phyloP scores from a whole-genome alignment of 345 rosid species.

The Capsella bursapastoris region DNA sequence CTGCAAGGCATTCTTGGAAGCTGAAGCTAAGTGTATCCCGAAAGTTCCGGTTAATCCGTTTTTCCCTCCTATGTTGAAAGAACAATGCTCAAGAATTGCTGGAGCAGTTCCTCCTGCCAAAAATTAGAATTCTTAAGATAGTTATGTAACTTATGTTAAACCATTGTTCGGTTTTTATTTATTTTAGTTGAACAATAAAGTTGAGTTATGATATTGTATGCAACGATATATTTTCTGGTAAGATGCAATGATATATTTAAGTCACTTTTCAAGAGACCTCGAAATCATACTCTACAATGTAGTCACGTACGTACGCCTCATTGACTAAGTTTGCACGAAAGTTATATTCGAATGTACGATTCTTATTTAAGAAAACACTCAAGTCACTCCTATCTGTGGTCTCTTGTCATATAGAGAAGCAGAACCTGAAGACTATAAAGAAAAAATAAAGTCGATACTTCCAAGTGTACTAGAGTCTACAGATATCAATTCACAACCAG shows the following conservation, averaged over 20 bases:
- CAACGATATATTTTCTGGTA: too few species aligned
- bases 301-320: too few species aligned
- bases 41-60: not conserved
- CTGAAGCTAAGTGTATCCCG: not conserved
- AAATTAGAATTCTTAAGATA: not conserved
- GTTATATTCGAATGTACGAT: too few species aligned
- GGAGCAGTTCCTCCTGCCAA: not conserved
- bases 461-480: slow-evolving; percentile 4
- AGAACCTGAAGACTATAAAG: not conserved
- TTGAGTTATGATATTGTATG: too few species aligned
- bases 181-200: too few species aligned
- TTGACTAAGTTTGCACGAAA: too few species aligned
- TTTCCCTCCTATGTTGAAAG: not conserved
- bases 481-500: not conserved
- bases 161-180: too few species aligned
- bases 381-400: not conserved
- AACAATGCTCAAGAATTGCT: slow-evolving; percentile 5
- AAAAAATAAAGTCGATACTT: not conserved
- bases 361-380: too few species aligned
- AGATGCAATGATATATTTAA: too few species aligned
- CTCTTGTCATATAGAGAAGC: not conserved
- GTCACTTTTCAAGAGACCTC: too few species aligned
- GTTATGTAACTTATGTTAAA: too few species aligned
- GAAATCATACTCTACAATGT: too few species aligned
- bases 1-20: slow-evolving; percentile 3